Evolutionary conservation across 345 rosid genomes (phyloP), one percentile per base, ranked within the genome.

Genomic region (Fremontodendron californicum): DNA sequence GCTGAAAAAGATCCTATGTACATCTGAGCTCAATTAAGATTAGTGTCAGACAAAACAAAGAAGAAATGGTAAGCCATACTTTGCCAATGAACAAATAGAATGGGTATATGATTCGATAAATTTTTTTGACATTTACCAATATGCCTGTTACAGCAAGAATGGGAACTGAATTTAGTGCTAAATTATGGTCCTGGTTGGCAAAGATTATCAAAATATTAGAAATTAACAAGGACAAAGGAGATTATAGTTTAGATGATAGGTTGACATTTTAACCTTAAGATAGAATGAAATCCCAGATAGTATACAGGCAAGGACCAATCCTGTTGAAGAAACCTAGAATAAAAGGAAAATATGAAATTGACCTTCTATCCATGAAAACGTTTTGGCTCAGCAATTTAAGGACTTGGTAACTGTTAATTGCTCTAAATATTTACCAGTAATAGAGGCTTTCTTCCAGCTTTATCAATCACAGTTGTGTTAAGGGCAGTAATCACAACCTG

Each of bases 371-470:
- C 23, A 58, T 42, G 43, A 43, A 66, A 54, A 27, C 27, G 27
- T 43, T 33, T 62, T 75, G 54, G 23, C 16, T 51, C 10, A 37
- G 67, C 15, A 48, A 78, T 39, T 27, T 72, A 43, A 42, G 71
- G 31, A 42, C 18, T 4, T 42, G 3, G 2, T 21, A 11, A 21
- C 71, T 11, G 9, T 42, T 21, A 66, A 29, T 63, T 49, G 49
- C 11, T n/a, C 3, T 35, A 13, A 13, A 16, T 35, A 58, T 35
- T 64, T 90, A 89, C 99, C 91, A 92, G 71, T 79, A 92, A 80
- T 57, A 93, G 87, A 54, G 96, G 98, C 84, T 91, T 94, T 86
- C 98, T 91, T 88, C 98, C 98, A 3, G 86, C 97, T 85, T 82
- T 91, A 79, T 94, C 97, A 31, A 90, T 89, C 79, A 91, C 83